Evolutionary conservation across 2,329 filamentous ascomycete genomes (phyloP).

Genomic region (Pseudopithomyces chartarum): DNA sequence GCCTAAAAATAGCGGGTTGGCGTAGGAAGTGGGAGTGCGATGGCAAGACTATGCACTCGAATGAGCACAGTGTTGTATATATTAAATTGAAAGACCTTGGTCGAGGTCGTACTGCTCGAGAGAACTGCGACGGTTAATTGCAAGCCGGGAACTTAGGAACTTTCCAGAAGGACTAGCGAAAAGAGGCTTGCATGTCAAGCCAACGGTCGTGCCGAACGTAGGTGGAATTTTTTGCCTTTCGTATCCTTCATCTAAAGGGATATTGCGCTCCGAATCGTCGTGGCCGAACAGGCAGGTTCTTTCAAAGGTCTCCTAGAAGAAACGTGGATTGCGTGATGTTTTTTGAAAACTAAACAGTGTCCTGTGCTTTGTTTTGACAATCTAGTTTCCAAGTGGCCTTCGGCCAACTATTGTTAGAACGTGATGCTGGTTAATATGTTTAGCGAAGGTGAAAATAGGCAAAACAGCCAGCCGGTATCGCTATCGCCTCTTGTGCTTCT

Average conservation of each 20-base stretch:
- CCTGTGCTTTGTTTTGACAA: neutral
- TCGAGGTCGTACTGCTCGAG: slow-evolving; percentile 33
- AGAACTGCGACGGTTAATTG: slow-evolving; percentile 32
- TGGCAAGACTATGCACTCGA: slow-evolving; percentile 13
- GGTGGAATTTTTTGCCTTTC: slow-evolving; percentile 16
- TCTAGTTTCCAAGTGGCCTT: neutral
- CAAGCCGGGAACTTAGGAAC: slow-evolving; percentile 22
- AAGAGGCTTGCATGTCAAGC: slow-evolving; percentile 19
- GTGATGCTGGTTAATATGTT: slow-evolving; percentile 22
- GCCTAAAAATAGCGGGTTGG: slow-evolving; percentile 33
- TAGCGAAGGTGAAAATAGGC: slow-evolving; percentile 20
- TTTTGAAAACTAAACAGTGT: neutral
- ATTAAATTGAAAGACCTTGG: slow-evolving; percentile 38
- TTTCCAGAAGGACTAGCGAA: slow-evolving; percentile 29
- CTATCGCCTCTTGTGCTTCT: neutral
- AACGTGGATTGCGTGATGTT: slow-evolving; percentile 1
- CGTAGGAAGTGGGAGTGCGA: slow-evolving; percentile 20
- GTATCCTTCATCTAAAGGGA: slow-evolving; percentile 36
- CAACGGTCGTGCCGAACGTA: slow-evolving; percentile 13
- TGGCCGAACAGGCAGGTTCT: neutral
- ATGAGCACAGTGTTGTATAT: slow-evolving; percentile 31
- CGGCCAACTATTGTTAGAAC: slow-evolving; percentile 24
- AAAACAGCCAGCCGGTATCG: slow-evolving; percentile 8
- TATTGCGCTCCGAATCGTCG: slow-evolving; percentile 13
- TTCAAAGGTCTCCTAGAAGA: slow-evolving; percentile 3